Evolutionary conservation across 2,329 filamentous ascomycete species (phyloP).

Genomic region (Colletotrichum eleusines): DNA sequence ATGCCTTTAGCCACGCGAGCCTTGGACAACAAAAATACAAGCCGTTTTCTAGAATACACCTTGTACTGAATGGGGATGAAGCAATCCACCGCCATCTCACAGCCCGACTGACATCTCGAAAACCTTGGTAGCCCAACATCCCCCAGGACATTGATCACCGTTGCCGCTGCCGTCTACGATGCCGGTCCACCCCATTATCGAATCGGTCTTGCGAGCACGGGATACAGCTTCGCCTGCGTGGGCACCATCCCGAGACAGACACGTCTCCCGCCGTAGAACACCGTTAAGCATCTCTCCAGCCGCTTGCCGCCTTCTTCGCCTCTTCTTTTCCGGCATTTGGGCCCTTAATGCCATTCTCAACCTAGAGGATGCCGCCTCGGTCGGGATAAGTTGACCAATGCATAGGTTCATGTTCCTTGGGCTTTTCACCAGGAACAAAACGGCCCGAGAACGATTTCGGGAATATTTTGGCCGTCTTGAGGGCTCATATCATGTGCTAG

Average conservation of each 20-base stretch:
- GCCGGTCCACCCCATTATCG: conserved; percentile 50
- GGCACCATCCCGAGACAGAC: conserved; percentile 54
- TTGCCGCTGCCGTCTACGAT: conserved; percentile 47
- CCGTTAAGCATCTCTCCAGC: conserved; percentile 51
- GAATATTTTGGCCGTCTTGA: conserved; percentile 51
- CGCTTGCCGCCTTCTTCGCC: conserved; percentile 46
- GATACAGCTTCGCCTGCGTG: conserved; percentile 54
- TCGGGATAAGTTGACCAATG: too few species aligned
- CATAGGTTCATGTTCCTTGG: too few species aligned
- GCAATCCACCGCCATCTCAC: conserved; percentile 53
- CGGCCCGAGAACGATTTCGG: conserved; percentile 53
- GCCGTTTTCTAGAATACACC: conserved; percentile 41
- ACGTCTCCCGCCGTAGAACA: conserved; percentile 53
- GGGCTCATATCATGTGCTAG: conserved; percentile 53
- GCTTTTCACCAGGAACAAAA: conserved; percentile 48
- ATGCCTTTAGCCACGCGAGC: conserved; percentile 23
- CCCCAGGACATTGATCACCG: conserved; percentile 50
- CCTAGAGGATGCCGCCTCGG: too few species aligned
- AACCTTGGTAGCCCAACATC: conserved; percentile 51
- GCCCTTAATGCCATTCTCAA: too few species aligned
- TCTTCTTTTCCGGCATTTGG: too few species aligned
- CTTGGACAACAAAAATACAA: neutral
- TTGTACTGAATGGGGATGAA: conserved; percentile 56
- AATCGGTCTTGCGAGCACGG: conserved; percentile 54
- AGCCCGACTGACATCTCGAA: conserved; percentile 54